Percentiles rank a stretch among this genome's conserved stretches.
Evolutionary conservation across 495 filamentous ascomycete species (phyloP).

Genomic region (Penicillium antarcticum): DNA sequence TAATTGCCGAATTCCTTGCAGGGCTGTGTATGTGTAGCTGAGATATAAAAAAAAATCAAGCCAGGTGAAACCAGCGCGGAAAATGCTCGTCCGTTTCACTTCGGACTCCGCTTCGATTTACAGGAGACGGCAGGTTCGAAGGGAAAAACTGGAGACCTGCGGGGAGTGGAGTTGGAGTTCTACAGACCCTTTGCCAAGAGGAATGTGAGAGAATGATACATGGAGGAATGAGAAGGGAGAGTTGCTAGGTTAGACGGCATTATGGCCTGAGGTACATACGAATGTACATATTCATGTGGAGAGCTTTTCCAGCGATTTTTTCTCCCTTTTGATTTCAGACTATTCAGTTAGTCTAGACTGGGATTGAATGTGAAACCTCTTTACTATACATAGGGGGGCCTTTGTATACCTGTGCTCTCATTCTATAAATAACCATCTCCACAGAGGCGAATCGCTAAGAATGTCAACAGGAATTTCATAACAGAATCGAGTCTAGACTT

Average conservation of each 20-base stretch:
- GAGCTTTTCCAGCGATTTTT: background rate
- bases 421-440: conserved; percentile 22
- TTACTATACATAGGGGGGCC: conserved; percentile 21
- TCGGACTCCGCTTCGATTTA: background rate
- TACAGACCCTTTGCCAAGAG: background rate
- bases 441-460: background rate
- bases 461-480: background rate
- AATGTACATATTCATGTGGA: no score
- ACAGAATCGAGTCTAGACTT: no score
- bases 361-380: conserved; percentile 19
- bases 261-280: background rate
- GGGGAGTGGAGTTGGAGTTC: conserved; percentile 2
- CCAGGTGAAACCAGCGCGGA: background rate
- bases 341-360: background rate
- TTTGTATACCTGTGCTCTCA: background rate
- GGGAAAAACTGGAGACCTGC: conserved; percentile 1
- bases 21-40: background rate
- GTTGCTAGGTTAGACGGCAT: background rate
- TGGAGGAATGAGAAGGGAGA: background rate
- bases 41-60: background rate
- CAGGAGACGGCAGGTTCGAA: background rate
- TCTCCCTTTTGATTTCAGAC: background rate
- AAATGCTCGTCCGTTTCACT: background rate
- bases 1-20: conserved; percentile 8
- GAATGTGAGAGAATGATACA: background rate